Percentiles rank a stretch among this genome's conserved stretches.
phyloP scores from a whole-genome alignment of 2,329 filamentous ascomycete genomes.

The Claviceps africana region DNA sequence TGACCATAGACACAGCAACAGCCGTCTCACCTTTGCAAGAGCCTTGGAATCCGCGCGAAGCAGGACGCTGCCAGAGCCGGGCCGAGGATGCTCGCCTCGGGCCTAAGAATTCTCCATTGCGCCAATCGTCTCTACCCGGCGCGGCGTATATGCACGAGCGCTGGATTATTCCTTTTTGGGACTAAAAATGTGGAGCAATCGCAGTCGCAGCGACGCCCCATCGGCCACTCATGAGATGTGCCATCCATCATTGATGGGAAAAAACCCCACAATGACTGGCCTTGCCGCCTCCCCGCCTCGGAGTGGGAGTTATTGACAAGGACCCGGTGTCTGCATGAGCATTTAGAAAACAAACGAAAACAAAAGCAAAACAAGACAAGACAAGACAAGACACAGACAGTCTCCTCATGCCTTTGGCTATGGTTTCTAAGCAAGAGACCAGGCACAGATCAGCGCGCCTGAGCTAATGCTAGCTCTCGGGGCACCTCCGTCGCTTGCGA shows the following conservation, averaged over 20 bases:
- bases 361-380: no score
- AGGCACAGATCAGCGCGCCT: neutral
- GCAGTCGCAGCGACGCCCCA: neutral
- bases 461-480: neutral
- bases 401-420: neutral
- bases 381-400: no score
- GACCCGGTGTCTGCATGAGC: neutral
- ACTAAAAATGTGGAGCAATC: neutral
- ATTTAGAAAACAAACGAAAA: no score
- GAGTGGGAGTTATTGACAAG: neutral
- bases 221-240: neutral
- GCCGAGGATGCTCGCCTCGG: neutral
- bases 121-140: neutral
- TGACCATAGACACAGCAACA: no score
- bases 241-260: no score
- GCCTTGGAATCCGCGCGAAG: neutral
- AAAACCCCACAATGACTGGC: no score
- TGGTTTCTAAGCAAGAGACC: neutral
- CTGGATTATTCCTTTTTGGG: constrained; percentile 1
- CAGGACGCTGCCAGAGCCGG: neutral
- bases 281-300: neutral
- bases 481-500: neutral
- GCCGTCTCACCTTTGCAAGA: no score
- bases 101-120: neutral
- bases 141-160: constrained; percentile 5